Evolutionary conservation across 306 rosid species (phyloP).

Genomic region (Gynostemma pentaphyllum): DNA sequence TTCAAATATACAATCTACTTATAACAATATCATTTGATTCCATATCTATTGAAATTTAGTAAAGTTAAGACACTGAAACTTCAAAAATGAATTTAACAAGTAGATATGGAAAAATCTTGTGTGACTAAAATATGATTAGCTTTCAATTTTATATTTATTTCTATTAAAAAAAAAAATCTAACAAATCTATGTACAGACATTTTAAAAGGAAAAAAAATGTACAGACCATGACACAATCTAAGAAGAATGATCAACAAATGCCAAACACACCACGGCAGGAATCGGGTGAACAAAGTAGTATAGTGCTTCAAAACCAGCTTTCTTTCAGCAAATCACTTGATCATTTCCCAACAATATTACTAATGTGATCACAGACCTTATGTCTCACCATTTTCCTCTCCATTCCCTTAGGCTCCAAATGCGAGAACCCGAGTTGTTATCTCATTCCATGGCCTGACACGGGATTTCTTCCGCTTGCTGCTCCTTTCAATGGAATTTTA

Average conservation of each 20-base stretch:
- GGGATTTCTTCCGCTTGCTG: neutral
- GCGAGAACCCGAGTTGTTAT: neutral
- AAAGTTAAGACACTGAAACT: no score
- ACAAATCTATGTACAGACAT: neutral
- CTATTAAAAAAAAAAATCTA: neutral
- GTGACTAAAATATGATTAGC: no score
- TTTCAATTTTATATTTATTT: no score
- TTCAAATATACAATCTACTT: no score
- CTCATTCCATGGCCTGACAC: neutral
- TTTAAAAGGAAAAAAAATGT: no score
- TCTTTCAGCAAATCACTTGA: conserved; percentile 1
- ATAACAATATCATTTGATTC: no score
- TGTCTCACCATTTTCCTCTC: neutral
- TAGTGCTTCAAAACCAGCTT: conserved; percentile 11
- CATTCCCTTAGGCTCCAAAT: neutral
- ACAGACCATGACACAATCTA: neutral
- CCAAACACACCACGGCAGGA: neutral
- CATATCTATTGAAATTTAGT: no score
- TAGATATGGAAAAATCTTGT: no score
- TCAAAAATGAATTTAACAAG: no score
- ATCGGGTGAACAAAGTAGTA: neutral
- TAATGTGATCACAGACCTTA: neutral
- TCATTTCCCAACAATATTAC: neutral
- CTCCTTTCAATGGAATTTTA: neutral
- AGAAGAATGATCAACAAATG: neutral